Evolutionary conservation across 345 rosid species (phyloP).

Genomic region (Psidium guajava): DNA sequence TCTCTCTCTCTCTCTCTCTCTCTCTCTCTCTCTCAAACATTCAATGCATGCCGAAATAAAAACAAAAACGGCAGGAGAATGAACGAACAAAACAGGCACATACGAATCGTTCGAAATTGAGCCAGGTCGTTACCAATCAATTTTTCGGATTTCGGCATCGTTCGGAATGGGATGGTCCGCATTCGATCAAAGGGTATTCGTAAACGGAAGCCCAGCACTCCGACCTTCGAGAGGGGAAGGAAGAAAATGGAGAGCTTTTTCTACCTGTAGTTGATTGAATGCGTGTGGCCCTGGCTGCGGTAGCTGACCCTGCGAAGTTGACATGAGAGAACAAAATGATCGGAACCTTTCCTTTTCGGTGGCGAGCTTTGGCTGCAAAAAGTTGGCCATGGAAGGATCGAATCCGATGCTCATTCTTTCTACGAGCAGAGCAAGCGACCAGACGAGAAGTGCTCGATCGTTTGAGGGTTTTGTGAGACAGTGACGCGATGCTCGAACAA

Average conservation of each 20-base stretch:
- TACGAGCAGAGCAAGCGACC: not conserved
- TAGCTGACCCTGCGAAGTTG: not conserved
- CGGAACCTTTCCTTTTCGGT: not conserved
- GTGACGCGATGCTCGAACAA: not conserved
- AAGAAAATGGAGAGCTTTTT: not conserved
- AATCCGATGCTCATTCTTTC: conserved; percentile 11
- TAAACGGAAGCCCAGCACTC: not conserved
- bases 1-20: not conserved
- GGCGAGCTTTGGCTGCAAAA: not conserved
- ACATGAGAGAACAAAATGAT: not conserved
- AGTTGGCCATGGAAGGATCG: conserved; percentile 20
- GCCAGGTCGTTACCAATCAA: conserved; percentile 19
- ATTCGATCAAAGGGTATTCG: not conserved
- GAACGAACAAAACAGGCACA: not conserved
- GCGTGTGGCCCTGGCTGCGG: not conserved
- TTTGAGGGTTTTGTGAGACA: not conserved
- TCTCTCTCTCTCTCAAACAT: not conserved
- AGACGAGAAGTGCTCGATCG: not conserved
- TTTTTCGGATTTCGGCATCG: conserved; percentile 16
- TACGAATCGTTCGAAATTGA: conserved; percentile 15
- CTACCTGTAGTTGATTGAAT: not conserved
- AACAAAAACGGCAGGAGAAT: not conserved
- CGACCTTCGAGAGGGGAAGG: not conserved
- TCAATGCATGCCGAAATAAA: not conserved
- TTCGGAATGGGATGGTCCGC: not conserved